A percentile compares a stretch with the other conserved stretches of the same genome.
Evolutionary conservation across 2,329 filamentous ascomycete genomes (phyloP).

Genomic region (Zarea fungicola): DNA sequence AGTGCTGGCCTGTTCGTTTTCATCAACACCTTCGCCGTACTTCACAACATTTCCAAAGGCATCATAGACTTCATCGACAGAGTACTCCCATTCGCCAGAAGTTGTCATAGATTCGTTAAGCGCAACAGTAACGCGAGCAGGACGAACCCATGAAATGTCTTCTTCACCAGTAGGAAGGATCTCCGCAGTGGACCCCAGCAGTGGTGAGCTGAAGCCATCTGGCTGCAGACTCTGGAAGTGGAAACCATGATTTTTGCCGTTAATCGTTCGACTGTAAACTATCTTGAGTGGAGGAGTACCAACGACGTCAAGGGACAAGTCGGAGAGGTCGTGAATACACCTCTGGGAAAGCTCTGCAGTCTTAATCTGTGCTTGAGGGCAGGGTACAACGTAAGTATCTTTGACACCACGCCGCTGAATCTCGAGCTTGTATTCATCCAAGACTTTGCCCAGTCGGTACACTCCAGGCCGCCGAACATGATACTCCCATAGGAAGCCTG

Average conservation of each 20-base stretch:
- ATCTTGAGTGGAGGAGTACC: slow-evolving; percentile 90
- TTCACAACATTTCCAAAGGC: slow-evolving; percentile 81
- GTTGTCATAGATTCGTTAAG: slow-evolving; percentile 83
- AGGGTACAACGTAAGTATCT: slow-evolving; percentile 79
- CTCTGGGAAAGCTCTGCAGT: slow-evolving; percentile 58
- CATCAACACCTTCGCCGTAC: slow-evolving; percentile 63
- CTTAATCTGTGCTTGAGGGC: slow-evolving; percentile 72
- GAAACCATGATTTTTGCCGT: slow-evolving; percentile 75
- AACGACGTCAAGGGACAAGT: slow-evolving; percentile 75
- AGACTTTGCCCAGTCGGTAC: slow-evolving; percentile 77
- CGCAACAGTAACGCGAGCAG: slow-evolving; percentile 70
- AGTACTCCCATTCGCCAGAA: slow-evolving; percentile 81
- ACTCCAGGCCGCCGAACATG: slow-evolving; percentile 80
- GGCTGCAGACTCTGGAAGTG: slow-evolving; percentile 93
- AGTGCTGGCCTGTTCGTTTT: slow-evolving; percentile 59
- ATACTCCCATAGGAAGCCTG: slow-evolving; percentile 65
- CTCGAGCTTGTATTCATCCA: slow-evolving; percentile 92
- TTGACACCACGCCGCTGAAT: slow-evolving; percentile 71
- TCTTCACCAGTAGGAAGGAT: slow-evolving; percentile 57
- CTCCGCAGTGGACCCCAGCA: slow-evolving; percentile 57
- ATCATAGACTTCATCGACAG: slow-evolving; percentile 87
- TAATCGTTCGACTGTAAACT: slow-evolving; percentile 84
- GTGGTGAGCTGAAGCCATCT: slow-evolving; percentile 74
- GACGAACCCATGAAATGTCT: slow-evolving; percentile 75
- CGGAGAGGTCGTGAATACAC: slow-evolving; percentile 83